Percentiles rank a stretch among this genome's conserved stretches.
Evolutionary conservation across 2,329 filamentous ascomycete species (phyloP).

Genomic region (Diaporthe aspalathi): DNA sequence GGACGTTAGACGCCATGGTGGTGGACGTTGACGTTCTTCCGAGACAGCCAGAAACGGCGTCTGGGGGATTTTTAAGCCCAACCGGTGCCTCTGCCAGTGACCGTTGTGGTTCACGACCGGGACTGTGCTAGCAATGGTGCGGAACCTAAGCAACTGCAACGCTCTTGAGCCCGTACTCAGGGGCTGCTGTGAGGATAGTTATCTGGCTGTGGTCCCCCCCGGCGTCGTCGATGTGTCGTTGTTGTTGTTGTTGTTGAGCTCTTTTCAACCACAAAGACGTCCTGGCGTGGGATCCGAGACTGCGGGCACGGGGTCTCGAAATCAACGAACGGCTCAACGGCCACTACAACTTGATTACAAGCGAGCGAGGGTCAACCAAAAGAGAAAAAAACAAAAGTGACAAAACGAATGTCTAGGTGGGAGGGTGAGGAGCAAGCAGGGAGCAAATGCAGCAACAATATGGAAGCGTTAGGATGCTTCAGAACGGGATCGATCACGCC

Average conservation of each 20-base stretch:
- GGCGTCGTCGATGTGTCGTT: too few relatives aligned
- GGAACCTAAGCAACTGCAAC: conserved; percentile 1
- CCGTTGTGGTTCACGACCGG: conserved; percentile 10
- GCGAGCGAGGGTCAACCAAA: conserved; percentile 17
- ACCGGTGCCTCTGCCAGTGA: conserved; percentile 14
- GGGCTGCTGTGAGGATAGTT: neutral
- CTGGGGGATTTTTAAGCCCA: conserved; percentile 27
- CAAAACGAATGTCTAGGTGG: conserved; percentile 45
- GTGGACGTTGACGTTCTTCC: conserved; percentile 48
- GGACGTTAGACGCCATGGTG: conserved; percentile 71
- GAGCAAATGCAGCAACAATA: conserved; percentile 34
- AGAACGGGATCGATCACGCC: conserved; percentile 12
- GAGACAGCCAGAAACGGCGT: conserved; percentile 44
- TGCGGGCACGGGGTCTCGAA: conserved; percentile 1
- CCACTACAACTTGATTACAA: conserved; percentile 31
- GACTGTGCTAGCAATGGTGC: neutral
- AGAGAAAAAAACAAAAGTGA: conserved; percentile 5
- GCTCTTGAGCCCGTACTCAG: conserved; percentile 7
- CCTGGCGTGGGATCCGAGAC: neutral
- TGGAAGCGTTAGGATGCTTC: conserved; percentile 27
- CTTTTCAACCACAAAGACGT: conserved; percentile 19
- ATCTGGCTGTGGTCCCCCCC: neutral
- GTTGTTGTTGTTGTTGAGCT: neutral
- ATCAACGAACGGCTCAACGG: conserved; percentile 17
- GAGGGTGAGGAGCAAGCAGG: conserved; percentile 34